These are phyloP conservation scores for Excoecaria agallocha DNA, from an alignment of 345 rosid species.

Conservation along the genomic window DNA sequence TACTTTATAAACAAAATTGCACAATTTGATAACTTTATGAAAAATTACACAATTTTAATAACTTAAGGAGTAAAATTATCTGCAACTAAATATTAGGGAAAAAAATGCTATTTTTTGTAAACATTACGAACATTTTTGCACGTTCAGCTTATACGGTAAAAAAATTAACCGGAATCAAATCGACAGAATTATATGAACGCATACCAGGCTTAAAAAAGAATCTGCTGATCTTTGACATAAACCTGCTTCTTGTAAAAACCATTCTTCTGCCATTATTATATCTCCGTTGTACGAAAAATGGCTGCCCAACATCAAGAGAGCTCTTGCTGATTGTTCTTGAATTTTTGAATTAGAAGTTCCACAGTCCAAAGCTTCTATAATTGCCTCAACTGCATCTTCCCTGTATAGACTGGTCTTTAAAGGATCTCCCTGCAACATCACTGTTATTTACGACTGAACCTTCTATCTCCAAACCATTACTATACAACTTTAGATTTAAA, in stretches of 20 bases:
- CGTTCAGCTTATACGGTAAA: too few species aligned
- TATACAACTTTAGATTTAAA: neutral
- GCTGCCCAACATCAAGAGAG: constrained; percentile 53
- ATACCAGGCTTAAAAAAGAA: constrained; percentile 35
- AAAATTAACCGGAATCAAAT: too few species aligned
- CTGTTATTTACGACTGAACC: constrained; percentile 27
- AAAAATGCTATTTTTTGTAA: too few species aligned
- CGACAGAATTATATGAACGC: constrained; percentile 9
- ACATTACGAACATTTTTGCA: too few species aligned
- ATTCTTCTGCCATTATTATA: constrained; percentile 33
- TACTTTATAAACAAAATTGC: too few species aligned
- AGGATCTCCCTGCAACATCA: constrained; percentile 53
- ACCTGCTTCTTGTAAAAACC: constrained; percentile 45
- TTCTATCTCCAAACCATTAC: constrained; percentile 11
- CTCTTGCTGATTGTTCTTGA: constrained; percentile 58
- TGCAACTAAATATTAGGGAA: too few species aligned
- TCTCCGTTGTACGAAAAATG: constrained; percentile 34
- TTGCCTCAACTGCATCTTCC: constrained; percentile 62
- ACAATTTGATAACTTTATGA: too few species aligned
- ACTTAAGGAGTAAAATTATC: too few species aligned
- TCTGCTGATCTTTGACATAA: constrained; percentile 23
- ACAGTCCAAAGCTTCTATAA: constrained; percentile 43
- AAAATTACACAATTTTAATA: too few species aligned
- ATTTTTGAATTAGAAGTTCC: constrained; percentile 24
- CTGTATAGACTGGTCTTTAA: constrained; percentile 46